Conservation (phyloP, 495 filamentous ascomycete genomes). For the Cenococcum geophilum region DNA sequence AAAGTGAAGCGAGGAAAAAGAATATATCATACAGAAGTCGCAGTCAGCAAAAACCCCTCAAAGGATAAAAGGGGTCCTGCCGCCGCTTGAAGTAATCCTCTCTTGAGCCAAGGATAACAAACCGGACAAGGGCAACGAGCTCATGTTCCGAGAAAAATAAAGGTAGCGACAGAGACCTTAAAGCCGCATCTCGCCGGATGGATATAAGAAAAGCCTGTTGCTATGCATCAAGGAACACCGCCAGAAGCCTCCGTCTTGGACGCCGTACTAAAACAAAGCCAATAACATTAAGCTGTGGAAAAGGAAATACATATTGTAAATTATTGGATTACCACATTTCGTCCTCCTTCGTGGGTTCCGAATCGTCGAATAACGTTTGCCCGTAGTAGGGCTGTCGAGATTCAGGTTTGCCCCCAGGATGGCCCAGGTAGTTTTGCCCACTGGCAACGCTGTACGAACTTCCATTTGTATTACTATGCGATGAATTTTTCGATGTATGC, state of each 20-base stretch:
- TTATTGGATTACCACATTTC: conserved; percentile 27
- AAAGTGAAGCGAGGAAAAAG: not conserved
- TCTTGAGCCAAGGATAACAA: not conserved
- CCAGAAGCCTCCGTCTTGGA: not conserved
- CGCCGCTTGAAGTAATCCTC: no score
- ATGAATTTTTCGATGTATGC: conserved; percentile 23
- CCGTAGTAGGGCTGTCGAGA: conserved; percentile 16
- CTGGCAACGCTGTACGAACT: conserved; percentile 35
- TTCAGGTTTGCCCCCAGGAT: conserved; percentile 16
- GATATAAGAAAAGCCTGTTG: not conserved
- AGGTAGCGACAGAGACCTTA: not conserved
- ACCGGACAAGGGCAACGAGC: not conserved
- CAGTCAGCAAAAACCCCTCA: not conserved
- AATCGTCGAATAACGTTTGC: conserved; percentile 23
- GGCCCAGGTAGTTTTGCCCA: conserved; percentile 36
- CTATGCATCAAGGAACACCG: not conserved
- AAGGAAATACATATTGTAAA: not conserved
- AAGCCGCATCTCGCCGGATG: not conserved
- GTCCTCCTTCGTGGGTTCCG: conserved; percentile 17
- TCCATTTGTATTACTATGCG: conserved; percentile 19
- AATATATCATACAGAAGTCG: conserved; percentile 1
- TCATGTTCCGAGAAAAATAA: not conserved
- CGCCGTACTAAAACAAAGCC: not conserved
- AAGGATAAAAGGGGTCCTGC: no score
- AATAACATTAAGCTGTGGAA: not conserved